These are phyloP conservation scores for Binderoboletus segoi DNA, from an alignment of 1,284 basidiomycete genomes.

Conservation along the genomic window DNA sequence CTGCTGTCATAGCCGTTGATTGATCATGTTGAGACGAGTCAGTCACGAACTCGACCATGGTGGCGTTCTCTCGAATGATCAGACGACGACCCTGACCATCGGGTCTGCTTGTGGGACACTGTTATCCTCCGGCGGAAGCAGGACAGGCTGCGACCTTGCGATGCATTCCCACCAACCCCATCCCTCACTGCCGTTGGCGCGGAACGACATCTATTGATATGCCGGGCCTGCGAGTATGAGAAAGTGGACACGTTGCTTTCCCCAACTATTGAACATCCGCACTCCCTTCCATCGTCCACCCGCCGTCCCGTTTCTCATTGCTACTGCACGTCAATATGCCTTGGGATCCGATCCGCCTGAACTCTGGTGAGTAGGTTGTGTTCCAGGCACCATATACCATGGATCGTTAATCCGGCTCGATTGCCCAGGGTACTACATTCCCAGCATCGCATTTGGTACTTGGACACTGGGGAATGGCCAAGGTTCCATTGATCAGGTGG, in stretches of 20 bases:
- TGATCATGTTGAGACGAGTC: too few species aligned
- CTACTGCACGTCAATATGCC: slow-evolving; percentile 38
- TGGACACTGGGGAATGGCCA: slow-evolving; percentile 55
- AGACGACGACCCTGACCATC: neutral
- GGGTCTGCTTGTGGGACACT: too few species aligned
- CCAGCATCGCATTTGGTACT: slow-evolving; percentile 55
- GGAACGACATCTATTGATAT: neutral
- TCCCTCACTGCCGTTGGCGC: neutral
- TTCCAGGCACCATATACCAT: neutral
- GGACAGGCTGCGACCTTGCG: neutral
- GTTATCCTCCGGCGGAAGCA: neutral
- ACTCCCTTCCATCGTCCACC: neutral
- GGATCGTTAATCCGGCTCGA: neutral
- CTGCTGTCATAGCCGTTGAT: neutral
- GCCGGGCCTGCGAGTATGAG: neutral
- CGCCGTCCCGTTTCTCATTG: neutral
- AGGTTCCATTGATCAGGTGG: slow-evolving; percentile 50
- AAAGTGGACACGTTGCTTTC: neutral
- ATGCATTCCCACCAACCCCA: neutral
- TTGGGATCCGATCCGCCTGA: slow-evolving; percentile 49
- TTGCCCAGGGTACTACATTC: slow-evolving; percentile 43
- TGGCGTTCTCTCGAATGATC: neutral
- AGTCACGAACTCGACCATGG: neutral
- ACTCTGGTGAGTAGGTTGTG: slow-evolving; percentile 40
- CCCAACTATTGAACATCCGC: neutral